Evolutionary conservation across 164 flowering plant species (phyloP), one percentile per base, ranked within the genome.

Genomic region (Platanus orientalis): DNA sequence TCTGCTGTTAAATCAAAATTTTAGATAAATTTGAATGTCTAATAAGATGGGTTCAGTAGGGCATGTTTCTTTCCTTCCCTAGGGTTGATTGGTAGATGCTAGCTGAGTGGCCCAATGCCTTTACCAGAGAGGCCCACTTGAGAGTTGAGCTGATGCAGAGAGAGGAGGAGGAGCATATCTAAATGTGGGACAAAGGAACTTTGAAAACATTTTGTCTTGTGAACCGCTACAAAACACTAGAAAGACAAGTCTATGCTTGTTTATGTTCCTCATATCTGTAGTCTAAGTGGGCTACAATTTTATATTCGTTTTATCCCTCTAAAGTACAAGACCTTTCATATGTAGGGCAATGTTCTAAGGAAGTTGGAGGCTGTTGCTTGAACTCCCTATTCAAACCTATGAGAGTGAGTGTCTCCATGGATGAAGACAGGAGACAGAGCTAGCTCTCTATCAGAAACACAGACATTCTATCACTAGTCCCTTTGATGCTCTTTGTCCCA

Each of bases 321-420:
- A n/a, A 13, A 60, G 27, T 36, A 64, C 16, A 49, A n/a, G n/a
- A n/a, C 39, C 20, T n/a, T 58, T 39, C 25, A 34, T 24, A 1
- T n/a, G 62, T 50, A 34, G 57, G 62, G 54, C 62, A 58, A 49
- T 42, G 24, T 50, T 66, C 17, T 6, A n/a, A 19, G 54, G 54
- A 24, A 24, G 14, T 28, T 48, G 65, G 32, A 47, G 29, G 23
- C 23, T 62, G n/a, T 51, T 16, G 6, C 9, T 28, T 49, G 63
- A 58, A 59, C 30, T 50, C 30, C 26, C 9, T 58, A 23, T 52
- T 36, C 61, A 26, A 47, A 20, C 25, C 25, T 28, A 0, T 3
- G 17, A 34, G 58, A n/a, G 29, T 7, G 23, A n/a, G 27, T 66
- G 69, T 66, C 58, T 52, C 55, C 48, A 52, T 66, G 49, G 63